Percentiles rank a stretch among this genome's conserved stretches.
Conservation (phyloP, 768 basidiomycete species). For the Boletus reticulatus region DNA sequence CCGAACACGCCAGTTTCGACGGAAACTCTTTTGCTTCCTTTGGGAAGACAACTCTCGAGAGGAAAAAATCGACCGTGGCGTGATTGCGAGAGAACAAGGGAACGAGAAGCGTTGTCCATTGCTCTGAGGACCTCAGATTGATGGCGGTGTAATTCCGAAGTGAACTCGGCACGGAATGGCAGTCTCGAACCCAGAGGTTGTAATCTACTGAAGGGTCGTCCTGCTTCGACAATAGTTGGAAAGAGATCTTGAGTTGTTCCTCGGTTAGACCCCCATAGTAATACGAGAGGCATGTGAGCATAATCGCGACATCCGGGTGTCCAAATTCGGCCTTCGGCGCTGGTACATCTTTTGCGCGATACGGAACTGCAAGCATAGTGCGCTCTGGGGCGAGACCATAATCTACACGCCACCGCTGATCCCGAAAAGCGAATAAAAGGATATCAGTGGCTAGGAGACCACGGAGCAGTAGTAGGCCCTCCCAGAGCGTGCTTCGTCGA, state of each 20-base stretch:
- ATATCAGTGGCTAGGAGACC: conserved; percentile 44
- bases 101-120: conserved; percentile 26
- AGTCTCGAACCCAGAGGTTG: conserved; percentile 34
- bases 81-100: conserved; percentile 38
- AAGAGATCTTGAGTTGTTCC: conserved; percentile 36
- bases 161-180: conserved; percentile 24
- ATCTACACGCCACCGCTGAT: conserved; percentile 49
- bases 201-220: conserved; percentile 45
- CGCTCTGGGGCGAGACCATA: conserved; percentile 45
- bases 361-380: conserved; percentile 50
- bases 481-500: conserved; percentile 29
- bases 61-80: conserved; percentile 45
- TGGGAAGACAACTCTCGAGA: conserved; percentile 47
- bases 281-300: conserved; percentile 12
- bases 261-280: conserved; percentile 46
- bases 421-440: conserved; percentile 35
- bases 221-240: conserved; percentile 38
- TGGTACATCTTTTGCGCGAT: conserved; percentile 50
- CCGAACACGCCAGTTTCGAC: conserved; percentile 43
- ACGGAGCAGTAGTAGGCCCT: conserved; percentile 40
- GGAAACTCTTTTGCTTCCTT: conserved; percentile 49
- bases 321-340: conserved; percentile 47
- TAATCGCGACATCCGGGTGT: conserved; percentile 48
- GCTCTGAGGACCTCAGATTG: conserved; percentile 40
- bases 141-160: conserved; percentile 37